Percentiles rank a stretch among this genome's conserved stretches.
Conservation (phyloP, 176 grass and related monocot species). For the Secale cereale region DNA sequence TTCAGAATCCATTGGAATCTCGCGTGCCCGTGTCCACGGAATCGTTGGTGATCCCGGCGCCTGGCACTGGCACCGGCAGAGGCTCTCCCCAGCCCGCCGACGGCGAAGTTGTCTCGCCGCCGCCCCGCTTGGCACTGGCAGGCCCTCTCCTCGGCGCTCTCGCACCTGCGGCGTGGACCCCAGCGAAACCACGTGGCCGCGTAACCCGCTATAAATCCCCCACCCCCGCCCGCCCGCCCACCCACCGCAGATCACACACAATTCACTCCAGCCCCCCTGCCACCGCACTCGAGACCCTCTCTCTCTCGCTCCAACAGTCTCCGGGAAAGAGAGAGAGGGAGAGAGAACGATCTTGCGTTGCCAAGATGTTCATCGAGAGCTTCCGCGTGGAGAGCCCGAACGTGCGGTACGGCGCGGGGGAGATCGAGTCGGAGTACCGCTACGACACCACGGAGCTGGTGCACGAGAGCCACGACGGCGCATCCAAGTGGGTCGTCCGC, state of each 20-base stretch:
- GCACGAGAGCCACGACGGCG: slow-evolving; percentile 73
- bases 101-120: neutral
- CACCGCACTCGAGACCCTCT: neutral
- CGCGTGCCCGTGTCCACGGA: neutral
- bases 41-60: neutral
- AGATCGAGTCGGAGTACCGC: slow-evolving; percentile 86
- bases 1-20: no score
- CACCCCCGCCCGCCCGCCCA: neutral
- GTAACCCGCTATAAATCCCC: slow-evolving; percentile 30
- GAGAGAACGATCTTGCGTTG: neutral
- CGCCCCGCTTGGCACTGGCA: neutral
- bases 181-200: slow-evolving; percentile 7
- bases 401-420: slow-evolving; percentile 62
- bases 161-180: neutral
- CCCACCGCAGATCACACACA: neutral
- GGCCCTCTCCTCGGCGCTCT: neutral
- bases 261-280: neutral
- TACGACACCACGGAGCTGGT: slow-evolving; percentile 96
- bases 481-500: slow-evolving; percentile 72
- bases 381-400: slow-evolving; percentile 93
- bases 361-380: slow-evolving; percentile 89
- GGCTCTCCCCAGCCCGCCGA: neutral
- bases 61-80: neutral
- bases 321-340: neutral
- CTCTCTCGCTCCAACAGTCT: neutral